A percentile compares a stretch with the other conserved stretches of the same genome.
These are phyloP conservation scores for Hydnomerulius pinastri DNA, from an alignment of 768 basidiomycete genomes.

Conservation along the genomic window DNA sequence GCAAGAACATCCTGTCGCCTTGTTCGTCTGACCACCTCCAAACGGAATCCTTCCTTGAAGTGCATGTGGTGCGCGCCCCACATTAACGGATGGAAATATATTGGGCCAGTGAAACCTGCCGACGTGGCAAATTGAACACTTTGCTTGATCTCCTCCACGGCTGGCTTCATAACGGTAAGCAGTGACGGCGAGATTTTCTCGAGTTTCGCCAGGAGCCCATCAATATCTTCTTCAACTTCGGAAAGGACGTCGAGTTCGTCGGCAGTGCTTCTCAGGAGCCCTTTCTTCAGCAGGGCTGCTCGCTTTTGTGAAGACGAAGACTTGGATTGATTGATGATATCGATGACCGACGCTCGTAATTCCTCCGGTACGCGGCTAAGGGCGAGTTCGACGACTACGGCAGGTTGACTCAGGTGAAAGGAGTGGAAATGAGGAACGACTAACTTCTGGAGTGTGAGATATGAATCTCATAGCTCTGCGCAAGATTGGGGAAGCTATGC, in stretches of 20 bases:
- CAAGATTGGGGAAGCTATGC: slow-evolving; percentile 69
- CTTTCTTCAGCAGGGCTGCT: slow-evolving; percentile 65
- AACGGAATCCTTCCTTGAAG: slow-evolving; percentile 73
- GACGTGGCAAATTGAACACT: slow-evolving; percentile 59
- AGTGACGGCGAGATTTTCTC: slow-evolving; percentile 63
- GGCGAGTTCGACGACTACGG: slow-evolving; percentile 64
- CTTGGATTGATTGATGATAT: slow-evolving; percentile 67
- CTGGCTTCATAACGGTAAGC: slow-evolving; percentile 46
- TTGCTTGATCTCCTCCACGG: slow-evolving; percentile 62
- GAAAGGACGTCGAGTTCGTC: slow-evolving; percentile 76
- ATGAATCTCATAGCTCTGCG: slow-evolving; percentile 70
- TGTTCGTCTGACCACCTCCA: slow-evolving; percentile 70
- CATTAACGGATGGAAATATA: slow-evolving; percentile 76
- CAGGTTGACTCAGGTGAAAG: neutral
- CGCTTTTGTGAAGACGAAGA: slow-evolving; percentile 70
- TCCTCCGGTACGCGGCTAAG: slow-evolving; percentile 63
- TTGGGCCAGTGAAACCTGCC: slow-evolving; percentile 62
- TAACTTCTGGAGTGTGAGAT: slow-evolving; percentile 77
- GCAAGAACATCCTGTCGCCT: slow-evolving; percentile 74
- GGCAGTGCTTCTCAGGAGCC: slow-evolving; percentile 61
- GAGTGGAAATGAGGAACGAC: slow-evolving; percentile 22
- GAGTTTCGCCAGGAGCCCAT: slow-evolving; percentile 52
- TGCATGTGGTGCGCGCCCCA: slow-evolving; percentile 61
- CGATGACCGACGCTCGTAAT: slow-evolving; percentile 56
- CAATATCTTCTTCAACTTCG: slow-evolving; percentile 66